Evolutionary conservation across 2,329 filamentous ascomycete genomes (phyloP), one percentile per base, ranked within the genome.

Genomic region (Fusarium albidum): DNA sequence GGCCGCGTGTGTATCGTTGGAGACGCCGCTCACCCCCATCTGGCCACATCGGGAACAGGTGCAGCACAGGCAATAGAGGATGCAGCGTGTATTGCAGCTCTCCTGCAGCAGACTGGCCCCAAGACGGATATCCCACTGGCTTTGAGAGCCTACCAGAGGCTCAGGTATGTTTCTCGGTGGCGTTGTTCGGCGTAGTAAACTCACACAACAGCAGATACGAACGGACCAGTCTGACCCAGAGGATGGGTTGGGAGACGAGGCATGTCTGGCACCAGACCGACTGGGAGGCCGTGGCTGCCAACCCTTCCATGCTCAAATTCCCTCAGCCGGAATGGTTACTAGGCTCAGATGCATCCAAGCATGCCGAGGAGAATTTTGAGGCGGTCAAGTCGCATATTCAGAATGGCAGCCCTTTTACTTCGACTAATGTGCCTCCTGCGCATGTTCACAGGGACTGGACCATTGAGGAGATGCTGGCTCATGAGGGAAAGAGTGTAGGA

Each of bases 31-130:
- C 48, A 50, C 6, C 48, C 48, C 2, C 48, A 50, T 28, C 33
- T 50, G 12, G 40, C 48, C 8, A 50, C 48, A 7, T 50, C 48
- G 3, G 48, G 39, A 14, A 50, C 48, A 18, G 48, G 48, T 9
- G 48, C 39, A 4, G 48, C 48, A 2, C 48, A 50, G 27, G 48
- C 39, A 4, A 44, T 50, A 5, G 48, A 50, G 7, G 48, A 50
- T 9, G 39, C 32, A 6, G 33, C 39, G 6, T 44, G 39, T 3
- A 44, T 50, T 17, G 48, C 39, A 4, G 28, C 26, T 3, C 33
- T 43, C 5, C 15, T 50, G 9, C 32, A 33, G 26, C 29, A 33
- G 26, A 25, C 39, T 14, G 48, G 48, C 12, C 21, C 21, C 21
- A 39, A 17, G n/a, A 8, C 28, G 9, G 25, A 50, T 4, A 44